Conservation (phyloP, 2,329 filamentous ascomycete genomes). For the Cladosporium sp. region DNA sequence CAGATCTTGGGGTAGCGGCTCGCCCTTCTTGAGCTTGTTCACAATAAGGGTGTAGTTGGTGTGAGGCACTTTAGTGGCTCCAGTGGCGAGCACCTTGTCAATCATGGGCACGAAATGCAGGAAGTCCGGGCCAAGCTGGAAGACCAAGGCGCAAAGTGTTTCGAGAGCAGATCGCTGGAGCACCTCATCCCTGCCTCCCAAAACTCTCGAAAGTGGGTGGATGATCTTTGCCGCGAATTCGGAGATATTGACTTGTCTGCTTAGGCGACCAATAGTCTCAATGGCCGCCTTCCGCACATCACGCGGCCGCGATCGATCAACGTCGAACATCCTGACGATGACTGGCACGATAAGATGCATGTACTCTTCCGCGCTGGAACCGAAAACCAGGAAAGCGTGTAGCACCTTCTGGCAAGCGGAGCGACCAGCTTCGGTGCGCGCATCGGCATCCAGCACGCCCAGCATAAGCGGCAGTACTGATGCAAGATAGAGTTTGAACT, state of each 20-base stretch:
- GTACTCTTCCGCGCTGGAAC: constrained; percentile 92
- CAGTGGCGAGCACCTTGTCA: constrained; percentile 66
- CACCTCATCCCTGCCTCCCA: constrained; percentile 67
- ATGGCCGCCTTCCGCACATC: constrained; percentile 84
- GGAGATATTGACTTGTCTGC: constrained; percentile 92
- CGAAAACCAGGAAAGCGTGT: constrained; percentile 93
- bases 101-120: constrained; percentile 90
- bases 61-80: constrained; percentile 76
- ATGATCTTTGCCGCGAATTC: constrained; percentile 97
- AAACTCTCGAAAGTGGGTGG: constrained; percentile 80
- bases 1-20: constrained; percentile 89
- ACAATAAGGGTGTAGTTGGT: constrained; percentile 90
- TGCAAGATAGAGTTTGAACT: constrained; percentile 96
- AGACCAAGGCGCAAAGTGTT: constrained; percentile 89
- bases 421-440: constrained; percentile 61
- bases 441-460: constrained; percentile 83
- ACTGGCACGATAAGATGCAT: constrained; percentile 98
- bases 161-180: constrained; percentile 82
- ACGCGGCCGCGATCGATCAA: constrained; percentile 43
- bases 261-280: constrained; percentile 90
- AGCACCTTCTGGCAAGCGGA: constrained; percentile 60
- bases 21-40: constrained; percentile 88
- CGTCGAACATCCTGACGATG: constrained; percentile 91
- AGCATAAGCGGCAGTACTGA: constrained; percentile 89
- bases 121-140: constrained; percentile 93